These are phyloP conservation scores for Zygosaccharomyces pseudorouxii DNA, from an alignment of 805 yeast species.

Conservation along the genomic window DNA sequence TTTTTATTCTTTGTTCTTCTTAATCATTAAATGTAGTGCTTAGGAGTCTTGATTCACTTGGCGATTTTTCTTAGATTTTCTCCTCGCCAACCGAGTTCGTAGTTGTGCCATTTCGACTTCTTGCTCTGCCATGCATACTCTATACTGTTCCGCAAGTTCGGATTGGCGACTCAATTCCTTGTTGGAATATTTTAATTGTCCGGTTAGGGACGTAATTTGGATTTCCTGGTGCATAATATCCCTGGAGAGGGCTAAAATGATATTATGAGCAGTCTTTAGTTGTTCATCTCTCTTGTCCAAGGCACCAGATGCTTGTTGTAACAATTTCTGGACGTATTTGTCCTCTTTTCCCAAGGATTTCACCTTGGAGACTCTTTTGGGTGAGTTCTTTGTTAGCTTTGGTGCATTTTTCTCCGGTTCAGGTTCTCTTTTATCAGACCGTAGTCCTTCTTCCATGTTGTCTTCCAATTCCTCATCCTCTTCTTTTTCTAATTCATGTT, in stretches of 20 bases:
- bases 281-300: constrained; percentile 15
- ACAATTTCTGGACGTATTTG: not conserved
- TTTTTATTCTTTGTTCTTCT: not conserved
- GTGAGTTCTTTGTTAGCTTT: not conserved
- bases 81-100: not conserved
- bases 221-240: constrained; percentile 21
- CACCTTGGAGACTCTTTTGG: not conserved
- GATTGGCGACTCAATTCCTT: constrained; percentile 1
- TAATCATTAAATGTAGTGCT: not conserved
- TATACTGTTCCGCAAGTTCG: constrained; percentile 5
- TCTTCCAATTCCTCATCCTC: not conserved
- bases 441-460: not conserved
- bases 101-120: constrained; percentile 8
- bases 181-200: constrained; percentile 10
- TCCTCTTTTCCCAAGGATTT: not conserved
- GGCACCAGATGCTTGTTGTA: constrained; percentile 8
- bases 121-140: constrained; percentile 7
- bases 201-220: constrained; percentile 20
- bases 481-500: not conserved
- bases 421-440: not conserved
- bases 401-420: not conserved
- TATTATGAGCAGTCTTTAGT: constrained; percentile 11
- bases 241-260: constrained; percentile 14
- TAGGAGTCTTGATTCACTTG: not conserved
- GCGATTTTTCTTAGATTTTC: not conserved